Conservation (phyloP, 257 asterid genomes). For the Fraxinus quadrangulata region DNA sequence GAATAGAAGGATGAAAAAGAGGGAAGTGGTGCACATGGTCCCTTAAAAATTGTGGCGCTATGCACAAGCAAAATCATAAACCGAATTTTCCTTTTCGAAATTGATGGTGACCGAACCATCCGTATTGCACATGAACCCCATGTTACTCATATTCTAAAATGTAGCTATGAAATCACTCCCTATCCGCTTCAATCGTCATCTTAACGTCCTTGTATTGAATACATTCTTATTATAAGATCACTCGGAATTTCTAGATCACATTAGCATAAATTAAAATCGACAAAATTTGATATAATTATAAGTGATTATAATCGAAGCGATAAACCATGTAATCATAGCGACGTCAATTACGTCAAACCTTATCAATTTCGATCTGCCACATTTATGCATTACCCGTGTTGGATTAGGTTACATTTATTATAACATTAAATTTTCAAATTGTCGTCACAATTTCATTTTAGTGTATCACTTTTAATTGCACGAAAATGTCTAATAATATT, state of each 20-base stretch:
- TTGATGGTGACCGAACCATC: conserved; percentile 52
- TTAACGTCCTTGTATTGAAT: conserved; percentile 8
- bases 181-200: conserved; percentile 40
- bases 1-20: neutral
- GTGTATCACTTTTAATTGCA: too few species aligned
- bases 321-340: neutral
- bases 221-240: neutral
- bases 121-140: conserved; percentile 79
- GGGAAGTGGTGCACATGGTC: conserved; percentile 24
- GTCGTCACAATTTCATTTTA: too few species aligned
- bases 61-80: conserved; percentile 29
- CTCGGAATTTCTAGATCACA: neutral
- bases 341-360: too few species aligned
- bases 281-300: neutral
- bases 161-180: conserved; percentile 27
- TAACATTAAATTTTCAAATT: too few species aligned
- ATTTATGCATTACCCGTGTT: too few species aligned
- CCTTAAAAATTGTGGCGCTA: conserved; percentile 26
- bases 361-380: neutral
- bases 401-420: neutral
- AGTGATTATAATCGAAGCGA: neutral
- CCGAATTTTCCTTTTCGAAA: conserved; percentile 24
- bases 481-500: too few species aligned
- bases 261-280: neutral
- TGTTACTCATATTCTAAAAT: conserved; percentile 53